Base-by-base conservation (phyloP, 2,329 filamentous ascomycete species). In the Rhexocercosporidium sp. region DNA sequence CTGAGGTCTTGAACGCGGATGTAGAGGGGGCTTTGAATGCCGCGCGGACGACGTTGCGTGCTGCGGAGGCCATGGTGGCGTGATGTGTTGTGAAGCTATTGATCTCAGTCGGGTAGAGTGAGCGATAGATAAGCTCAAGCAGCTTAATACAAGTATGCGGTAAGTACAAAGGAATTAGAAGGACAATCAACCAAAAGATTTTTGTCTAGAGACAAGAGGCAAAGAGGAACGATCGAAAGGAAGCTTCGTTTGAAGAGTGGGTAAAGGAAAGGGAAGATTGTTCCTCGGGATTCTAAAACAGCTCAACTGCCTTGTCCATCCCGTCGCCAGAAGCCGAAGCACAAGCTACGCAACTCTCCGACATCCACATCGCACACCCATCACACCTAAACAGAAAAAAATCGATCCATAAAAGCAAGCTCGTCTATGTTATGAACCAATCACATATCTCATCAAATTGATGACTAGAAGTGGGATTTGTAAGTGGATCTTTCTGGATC, bases 1-100 rank as follows among this genome's bases (percentile, higher is more conserved):
- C 81, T 62, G 84, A 80, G 74, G 86, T 82, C 76, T 87, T 87
- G 77, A 90, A 82, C 66, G 89, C 83, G 72, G 85, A 74, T 74
- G 79, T 76, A 71, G 79, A 77, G 74, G 79, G 71, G 0, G 72
- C 69, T 65, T 71, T 75, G 70, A 75, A 59, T 61, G 80, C 79
- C 66, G 76, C 71, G 67, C 81, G 80, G 63, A 78, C 76, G 65
- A 82, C 77, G 51, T 76, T 75, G 66, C 77, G 73, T 44, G 74
- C 75, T 69, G 77, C 72, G 34, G 80, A 76, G 64, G 79, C 78
- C 80, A 81, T 82, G n/a, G 54, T 57, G 54, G 54, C 34, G 54
- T 57, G 54, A n/a, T 41, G 49, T 53, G 54, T 22, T 66, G 39
- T 56, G 61, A 46, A 54, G 60, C 29, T 62, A 46, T 46, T 31